Base-by-base conservation (phyloP, 1,284 basidiomycete genomes). In the Tilletia indica region DNA sequence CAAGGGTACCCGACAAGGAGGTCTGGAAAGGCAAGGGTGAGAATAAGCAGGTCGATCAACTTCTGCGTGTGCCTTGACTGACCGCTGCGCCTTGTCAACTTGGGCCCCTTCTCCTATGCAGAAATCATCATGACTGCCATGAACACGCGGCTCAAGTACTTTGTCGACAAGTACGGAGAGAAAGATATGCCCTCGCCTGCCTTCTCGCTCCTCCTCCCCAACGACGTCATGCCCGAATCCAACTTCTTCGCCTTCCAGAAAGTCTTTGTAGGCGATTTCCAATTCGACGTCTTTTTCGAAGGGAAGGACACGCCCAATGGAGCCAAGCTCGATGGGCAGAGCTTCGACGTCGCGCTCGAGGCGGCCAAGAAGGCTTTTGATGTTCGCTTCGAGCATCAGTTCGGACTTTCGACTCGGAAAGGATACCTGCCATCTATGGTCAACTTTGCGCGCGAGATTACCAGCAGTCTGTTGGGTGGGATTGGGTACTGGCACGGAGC, bases 401-500 rank as follows among this genome's bases (percentile, higher is more conserved):
- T 97, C 80, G 91, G 91, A 4, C 87, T 90, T 51, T 39, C 42
- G 2, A 11, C 34, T 16, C 34, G 39, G 14, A 51, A 49, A 16
- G 89, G 71, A 89, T 63, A 68, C 49, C 70, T 73, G 19, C 72
- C 71, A 16, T 76, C 73, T 49, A 48, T 71, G 67, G 85, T 64
- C 61, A 38, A 86, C 0, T 95, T 95, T 82, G 95, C 94, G 0
- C 91, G 92, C 80, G 91, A 91, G 16, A 89, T 96, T 73, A 94
- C 93, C 0, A 91, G 94, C 0, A 96, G 93, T 82, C 88, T 97
- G 61, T 85, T 96, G 14, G 94, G 93, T 68, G 94, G 94, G 49
- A 90, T 97, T 64, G 94, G 95, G 12, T 97, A 95, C 86, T 97
- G 94, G 85, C 91, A 94, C 78, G 94, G 94, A n/a, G 89, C 88